Base-by-base conservation (phyloP, 139 green algal genomes). In the Pleodorina starrii region DNA sequence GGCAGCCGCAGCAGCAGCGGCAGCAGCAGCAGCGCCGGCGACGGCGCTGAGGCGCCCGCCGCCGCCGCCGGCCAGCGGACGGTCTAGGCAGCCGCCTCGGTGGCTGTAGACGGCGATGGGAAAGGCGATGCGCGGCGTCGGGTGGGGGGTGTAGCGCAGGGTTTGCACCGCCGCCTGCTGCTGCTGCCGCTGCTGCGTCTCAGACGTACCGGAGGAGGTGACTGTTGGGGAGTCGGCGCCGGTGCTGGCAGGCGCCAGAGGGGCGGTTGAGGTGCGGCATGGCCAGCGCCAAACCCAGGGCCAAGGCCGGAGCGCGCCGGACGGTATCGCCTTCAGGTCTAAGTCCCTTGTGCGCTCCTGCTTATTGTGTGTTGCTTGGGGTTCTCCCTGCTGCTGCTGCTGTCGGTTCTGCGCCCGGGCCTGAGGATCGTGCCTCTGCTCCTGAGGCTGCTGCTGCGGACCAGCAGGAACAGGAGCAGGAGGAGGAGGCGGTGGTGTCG, bases 71-170 rank as follows among this genome's bases (percentile, higher is more conserved):
- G n/a, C n/a, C n/a, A n/a, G 72, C 0, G 48, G 40, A 27, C 48
- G 81, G 25, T 89, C 84, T 36, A 89, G 40, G 68, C 63, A 27
- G 69, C 84, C 84, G 11, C 84, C 84, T 19, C 84, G 69, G 69
- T 89, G 84, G 69, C 66, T 66, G 48, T 83, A 81, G 11, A 89
- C 69, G 48, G 84, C 69, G 17, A 89, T 82, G 35, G 84, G 84
- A 36, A 89, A 89, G 71, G 9, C 1, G 38, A 89, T 82, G 10
- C 0, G 36, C 0, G 69, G 84, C 1, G 50, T 82, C 5, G 82
- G 82, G 0, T 2, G 17, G n/a, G 46, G 16, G 46, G 9, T 29
- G 54, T 23, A 11, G 35, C 21, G 32, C 54, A 66, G 54, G 54
- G 54, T 23, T 35, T 42, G 25, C 23, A 6, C 1, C 42, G 42